Evolutionary conservation across 805 yeast species (phyloP), one percentile per base, ranked within the genome.

Genomic region (Huiozyma sinensis): DNA sequence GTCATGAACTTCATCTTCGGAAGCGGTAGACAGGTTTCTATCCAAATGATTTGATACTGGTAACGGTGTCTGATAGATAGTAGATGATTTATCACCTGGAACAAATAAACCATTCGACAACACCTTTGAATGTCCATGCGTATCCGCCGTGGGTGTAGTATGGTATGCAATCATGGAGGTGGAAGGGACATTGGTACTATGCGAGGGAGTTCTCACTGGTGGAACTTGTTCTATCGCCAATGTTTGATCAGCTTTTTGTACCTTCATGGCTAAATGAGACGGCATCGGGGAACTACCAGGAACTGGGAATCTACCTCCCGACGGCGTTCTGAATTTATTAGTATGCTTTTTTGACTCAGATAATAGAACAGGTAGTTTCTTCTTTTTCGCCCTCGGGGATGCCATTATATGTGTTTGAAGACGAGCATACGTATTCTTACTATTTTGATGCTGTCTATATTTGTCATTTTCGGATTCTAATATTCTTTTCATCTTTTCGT

Each of bases 281-380:
- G 58, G 52, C n/a, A 50, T 39, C 7, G 56, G 50, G 5, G 61
- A 54, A 7, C 60, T 50, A 7, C 51, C 39, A 1, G 44, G 42
- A 2, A 46, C 40, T 1, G 49, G 36, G 11, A 47, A 49, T 7
- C 51, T 47, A 12, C 36, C 46, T 0, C 47, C 50, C 6, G 50
- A 41, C 5, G 64, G 63, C 7, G 64, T 62, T 47, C 55, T 56
- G 43, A 55, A 58, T n/a, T 48, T 50, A 36, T 44, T 49, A 4
- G 29, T 13, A 1, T 40, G 31, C 28, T 47, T 50, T 35, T 53
- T 53, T 3, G 55, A 47, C 31, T 54, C 61, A 7, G 66, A 60
- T 4, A 56, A 43, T 6, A 61, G 46, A 4, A 63, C 60, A 11
- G 66, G 62, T 28, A 63, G 42, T 44, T 63, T 63, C 13, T 57